Conservation (phyloP, 1,284 basidiomycete species). For the Abortiporus biennis region DNA sequence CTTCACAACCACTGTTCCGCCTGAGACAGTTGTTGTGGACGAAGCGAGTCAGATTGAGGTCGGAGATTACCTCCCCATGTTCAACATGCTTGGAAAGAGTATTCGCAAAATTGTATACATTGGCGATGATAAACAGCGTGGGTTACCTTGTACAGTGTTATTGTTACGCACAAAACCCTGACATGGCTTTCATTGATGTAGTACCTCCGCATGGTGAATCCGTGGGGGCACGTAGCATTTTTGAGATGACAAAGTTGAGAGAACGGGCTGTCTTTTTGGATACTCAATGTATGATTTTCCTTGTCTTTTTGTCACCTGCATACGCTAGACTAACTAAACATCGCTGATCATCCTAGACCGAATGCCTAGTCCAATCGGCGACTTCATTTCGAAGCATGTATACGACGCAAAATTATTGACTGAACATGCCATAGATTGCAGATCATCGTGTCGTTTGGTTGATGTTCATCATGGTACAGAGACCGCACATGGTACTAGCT, state of each 20-base stretch:
- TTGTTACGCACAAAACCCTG: conserved; percentile 3
- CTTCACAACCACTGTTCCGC: conserved; percentile 29
- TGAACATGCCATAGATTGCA: conserved; percentile 22
- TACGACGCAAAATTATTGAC: conserved; percentile 34
- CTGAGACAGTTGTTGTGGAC: conserved; percentile 36
- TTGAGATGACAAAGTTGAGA: conserved; percentile 38
- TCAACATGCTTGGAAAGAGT: conserved; percentile 20
- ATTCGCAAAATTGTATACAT: conserved; percentile 35
- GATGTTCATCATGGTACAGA: conserved; percentile 37
- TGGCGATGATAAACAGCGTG: conserved; percentile 42
- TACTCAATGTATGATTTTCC: conserved; percentile 33
- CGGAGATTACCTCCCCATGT: conserved; percentile 32
- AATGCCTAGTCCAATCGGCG: conserved; percentile 40
- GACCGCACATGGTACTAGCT: conserved; percentile 30
- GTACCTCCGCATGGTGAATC: conserved; percentile 45
- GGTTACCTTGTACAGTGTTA: too few relatives aligned
- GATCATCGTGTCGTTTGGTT: conserved; percentile 29
- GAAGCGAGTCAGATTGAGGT: conserved; percentile 45
- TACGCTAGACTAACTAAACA: background rate
- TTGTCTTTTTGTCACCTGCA: background rate
- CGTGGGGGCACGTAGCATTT: conserved; percentile 34
- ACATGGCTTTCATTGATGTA: conserved; percentile 15
- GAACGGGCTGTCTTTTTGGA: conserved; percentile 31
- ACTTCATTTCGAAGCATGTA: conserved; percentile 39
- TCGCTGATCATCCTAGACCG: conserved; percentile 29